Conservation (phyloP, 2,329 filamentous ascomycete species). For the Epichloe hybrida region DNA sequence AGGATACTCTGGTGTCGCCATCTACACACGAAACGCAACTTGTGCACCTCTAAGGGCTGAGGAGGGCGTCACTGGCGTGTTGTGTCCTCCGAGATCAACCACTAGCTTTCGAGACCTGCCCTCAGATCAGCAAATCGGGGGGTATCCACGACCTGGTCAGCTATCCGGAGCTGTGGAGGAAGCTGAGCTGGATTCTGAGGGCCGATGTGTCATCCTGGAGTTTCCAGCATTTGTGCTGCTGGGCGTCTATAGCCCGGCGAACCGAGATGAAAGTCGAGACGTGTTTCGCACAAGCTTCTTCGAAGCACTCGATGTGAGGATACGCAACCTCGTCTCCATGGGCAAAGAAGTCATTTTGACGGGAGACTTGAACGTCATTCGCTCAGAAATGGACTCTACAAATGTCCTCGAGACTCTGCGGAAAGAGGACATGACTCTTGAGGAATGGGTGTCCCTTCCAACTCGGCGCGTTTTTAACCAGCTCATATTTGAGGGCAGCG, state of each 20-base stretch:
- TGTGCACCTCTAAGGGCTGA: conserved; percentile 84
- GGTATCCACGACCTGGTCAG: conserved; percentile 69
- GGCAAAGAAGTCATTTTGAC: conserved; percentile 79
- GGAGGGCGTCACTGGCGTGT: conserved; percentile 78
- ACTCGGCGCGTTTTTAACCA: conserved; percentile 74
- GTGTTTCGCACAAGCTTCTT: conserved; percentile 74
- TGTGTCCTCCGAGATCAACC: conserved; percentile 58
- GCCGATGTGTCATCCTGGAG: conserved; percentile 79
- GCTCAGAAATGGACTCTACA: conserved; percentile 61
- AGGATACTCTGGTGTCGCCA: conserved; percentile 93
- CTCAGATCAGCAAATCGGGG: conserved; percentile 64
- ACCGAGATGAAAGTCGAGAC: conserved; percentile 69
- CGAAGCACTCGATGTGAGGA: conserved; percentile 63
- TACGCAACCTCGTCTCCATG: conserved; percentile 67
- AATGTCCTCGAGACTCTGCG: conserved; percentile 57
- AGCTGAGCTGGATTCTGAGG: conserved; percentile 70
- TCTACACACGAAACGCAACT: conserved; percentile 79
- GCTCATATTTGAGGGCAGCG: conserved; percentile 59
- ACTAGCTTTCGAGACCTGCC: conserved; percentile 64
- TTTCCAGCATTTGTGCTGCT: conserved; percentile 91
- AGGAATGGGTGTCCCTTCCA: conserved; percentile 60
- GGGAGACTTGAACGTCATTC: conserved; percentile 75
- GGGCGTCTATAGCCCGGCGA: conserved; percentile 84
- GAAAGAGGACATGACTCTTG: conserved; percentile 53
- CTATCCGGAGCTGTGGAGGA: conserved; percentile 53